Percentiles rank a stretch among this genome's conserved stretches.
Evolutionary conservation across 139 green algal species (phyloP).

Genomic region (Closterium sp.): DNA sequence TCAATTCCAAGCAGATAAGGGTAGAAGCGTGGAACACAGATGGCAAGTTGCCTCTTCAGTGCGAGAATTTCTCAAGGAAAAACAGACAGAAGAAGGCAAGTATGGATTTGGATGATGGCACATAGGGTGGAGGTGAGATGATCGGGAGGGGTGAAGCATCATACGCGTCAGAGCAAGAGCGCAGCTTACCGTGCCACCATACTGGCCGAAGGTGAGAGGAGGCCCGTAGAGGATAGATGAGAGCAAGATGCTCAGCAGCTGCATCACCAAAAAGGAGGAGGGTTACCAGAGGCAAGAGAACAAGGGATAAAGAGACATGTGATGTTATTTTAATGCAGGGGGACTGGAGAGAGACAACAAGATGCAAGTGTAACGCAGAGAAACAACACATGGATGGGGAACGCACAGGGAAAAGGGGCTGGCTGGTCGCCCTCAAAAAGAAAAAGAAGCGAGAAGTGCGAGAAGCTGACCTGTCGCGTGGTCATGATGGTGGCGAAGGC

Average conservation of each 20-base stretch:
- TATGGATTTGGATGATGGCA: too few species aligned
- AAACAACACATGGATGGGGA: neutral
- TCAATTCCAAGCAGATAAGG: too few species aligned
- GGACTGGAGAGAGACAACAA: neutral
- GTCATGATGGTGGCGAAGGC: constrained; percentile 94
- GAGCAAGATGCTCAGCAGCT: constrained; percentile 84
- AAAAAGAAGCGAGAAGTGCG: neutral
- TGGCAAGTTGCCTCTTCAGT: too few species aligned
- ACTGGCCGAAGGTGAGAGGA: constrained; percentile 62
- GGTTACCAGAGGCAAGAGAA: neutral
- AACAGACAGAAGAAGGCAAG: too few species aligned
- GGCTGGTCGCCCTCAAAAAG: neutral
- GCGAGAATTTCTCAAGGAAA: too few species aligned
- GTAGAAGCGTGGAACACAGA: too few species aligned
- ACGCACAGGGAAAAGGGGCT: neutral
- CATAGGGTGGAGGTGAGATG: too few species aligned
- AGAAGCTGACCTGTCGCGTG: constrained; percentile 57
- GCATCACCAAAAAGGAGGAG: neutral
- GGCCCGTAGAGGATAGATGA: constrained; percentile 84
- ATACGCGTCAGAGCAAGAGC: too few species aligned
- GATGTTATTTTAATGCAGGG: neutral
- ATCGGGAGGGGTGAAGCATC: too few species aligned
- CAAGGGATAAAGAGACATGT: neutral
- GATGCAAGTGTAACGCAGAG: neutral
- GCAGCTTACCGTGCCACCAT: constrained; percentile 54